Conservation (phyloP, 2,329 filamentous ascomycete genomes). For the Pseudogymnoascus sp. region DNA sequence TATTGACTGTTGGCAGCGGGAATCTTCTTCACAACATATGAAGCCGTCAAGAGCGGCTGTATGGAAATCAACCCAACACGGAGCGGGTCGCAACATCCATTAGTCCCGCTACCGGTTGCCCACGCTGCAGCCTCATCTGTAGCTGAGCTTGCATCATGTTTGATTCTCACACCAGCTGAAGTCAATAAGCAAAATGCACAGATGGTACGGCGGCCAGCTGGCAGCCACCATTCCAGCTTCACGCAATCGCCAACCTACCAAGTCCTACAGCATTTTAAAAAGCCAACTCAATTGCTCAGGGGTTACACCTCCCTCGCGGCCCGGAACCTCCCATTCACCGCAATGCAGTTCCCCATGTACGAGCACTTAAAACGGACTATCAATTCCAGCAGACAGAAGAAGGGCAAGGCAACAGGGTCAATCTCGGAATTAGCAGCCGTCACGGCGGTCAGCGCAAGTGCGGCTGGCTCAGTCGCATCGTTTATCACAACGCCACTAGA, state of each 20-base stretch:
- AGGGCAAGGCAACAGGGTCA: slow-evolving; percentile 18
- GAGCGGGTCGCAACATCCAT: slow-evolving; percentile 47
- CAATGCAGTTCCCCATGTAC: slow-evolving; percentile 81
- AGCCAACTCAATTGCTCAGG: slow-evolving; percentile 48
- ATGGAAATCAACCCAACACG: slow-evolving; percentile 40
- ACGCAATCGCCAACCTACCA: slow-evolving; percentile 44
- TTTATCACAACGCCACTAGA: slow-evolving; percentile 83
- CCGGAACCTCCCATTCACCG: slow-evolving; percentile 80
- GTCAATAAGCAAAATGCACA: slow-evolving; percentile 93
- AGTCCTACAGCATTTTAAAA: slow-evolving; percentile 50
- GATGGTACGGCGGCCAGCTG: slow-evolving; percentile 50
- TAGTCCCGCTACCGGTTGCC: slow-evolving; percentile 63
- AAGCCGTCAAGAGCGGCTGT: slow-evolving; percentile 62
- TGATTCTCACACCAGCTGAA: slow-evolving; percentile 81
- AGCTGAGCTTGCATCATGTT: slow-evolving; percentile 77
- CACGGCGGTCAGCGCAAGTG: slow-evolving; percentile 66
- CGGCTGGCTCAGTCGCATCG: slow-evolving; percentile 67
- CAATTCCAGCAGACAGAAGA: slow-evolving; percentile 35
- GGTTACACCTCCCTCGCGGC: slow-evolving; percentile 78
- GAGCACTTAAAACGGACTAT: slow-evolving; percentile 59
- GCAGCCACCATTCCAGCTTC: slow-evolving; percentile 36
- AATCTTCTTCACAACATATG: slow-evolving; percentile 86
- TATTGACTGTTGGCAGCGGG: slow-evolving; percentile 49
- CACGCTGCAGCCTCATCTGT: slow-evolving; percentile 67
- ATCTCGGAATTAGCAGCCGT: slow-evolving; percentile 62